phyloP scores from a whole-genome alignment of 2,329 filamentous ascomycete species.

The Macrophomina tecta region DNA sequence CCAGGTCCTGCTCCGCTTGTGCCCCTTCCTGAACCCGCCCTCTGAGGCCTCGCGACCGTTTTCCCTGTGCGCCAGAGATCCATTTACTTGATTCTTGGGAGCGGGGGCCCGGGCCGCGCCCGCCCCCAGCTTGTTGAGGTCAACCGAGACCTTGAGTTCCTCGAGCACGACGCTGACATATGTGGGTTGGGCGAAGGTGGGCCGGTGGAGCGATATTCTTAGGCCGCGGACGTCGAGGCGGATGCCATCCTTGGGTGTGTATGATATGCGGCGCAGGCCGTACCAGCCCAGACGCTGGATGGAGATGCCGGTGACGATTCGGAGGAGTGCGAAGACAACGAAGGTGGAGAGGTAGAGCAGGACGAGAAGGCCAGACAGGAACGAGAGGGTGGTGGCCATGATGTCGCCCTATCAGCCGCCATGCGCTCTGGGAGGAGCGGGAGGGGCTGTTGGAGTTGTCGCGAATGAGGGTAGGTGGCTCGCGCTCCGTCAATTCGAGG shows the following conservation, averaged over 20 bases:
- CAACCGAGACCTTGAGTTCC: constrained; percentile 83
- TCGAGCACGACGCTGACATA: constrained; percentile 91
- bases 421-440: constrained; percentile 26
- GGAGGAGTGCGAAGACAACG: constrained; percentile 88
- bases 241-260: constrained; percentile 86
- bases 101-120: constrained; percentile 34
- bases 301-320: constrained; percentile 90
- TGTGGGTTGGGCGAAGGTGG: constrained; percentile 95
- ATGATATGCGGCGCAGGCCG: constrained; percentile 87
- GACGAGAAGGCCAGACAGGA: constrained; percentile 83
- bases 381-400: constrained; percentile 63
- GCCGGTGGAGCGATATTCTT: constrained; percentile 85
- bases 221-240: constrained; percentile 88
- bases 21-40: constrained; percentile 16
- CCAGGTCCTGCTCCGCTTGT: constrained; percentile 75
- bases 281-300: constrained; percentile 95
- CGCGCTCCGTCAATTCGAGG: constrained; percentile 22
- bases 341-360: constrained; percentile 91
- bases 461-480: constrained; percentile 25
- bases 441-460: not conserved
- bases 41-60: constrained; percentile 38
- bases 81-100: constrained; percentile 3
- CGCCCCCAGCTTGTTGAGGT: constrained; percentile 67
- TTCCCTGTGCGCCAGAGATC: constrained; percentile 4
- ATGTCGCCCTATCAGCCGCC: constrained; percentile 34